These are phyloP conservation scores for Linderniella brevidens DNA, from an alignment of 257 asterid genomes.

Conservation along the genomic window DNA sequence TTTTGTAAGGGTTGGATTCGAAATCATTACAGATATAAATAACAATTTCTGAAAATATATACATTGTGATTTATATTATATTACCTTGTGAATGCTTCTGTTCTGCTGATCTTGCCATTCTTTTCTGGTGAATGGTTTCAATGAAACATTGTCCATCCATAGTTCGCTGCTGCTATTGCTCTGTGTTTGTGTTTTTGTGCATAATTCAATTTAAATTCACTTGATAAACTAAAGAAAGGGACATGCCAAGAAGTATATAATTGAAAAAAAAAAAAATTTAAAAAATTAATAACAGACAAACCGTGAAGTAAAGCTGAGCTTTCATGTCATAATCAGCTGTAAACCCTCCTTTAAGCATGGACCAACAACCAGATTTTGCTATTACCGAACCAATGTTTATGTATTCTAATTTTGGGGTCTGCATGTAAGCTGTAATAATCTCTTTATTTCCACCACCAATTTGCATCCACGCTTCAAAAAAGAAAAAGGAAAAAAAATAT, in stretches of 20 bases:
- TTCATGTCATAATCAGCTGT: slow-evolving; percentile 12
- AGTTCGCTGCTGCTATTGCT: slow-evolving; percentile 16
- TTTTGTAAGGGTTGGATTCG: too few relatives aligned
- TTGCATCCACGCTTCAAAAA: slow-evolving; percentile 36
- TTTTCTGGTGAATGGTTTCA: slow-evolving; percentile 20
- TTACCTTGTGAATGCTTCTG: slow-evolving; percentile 9
- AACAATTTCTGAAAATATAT: background rate
- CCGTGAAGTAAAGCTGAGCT: slow-evolving; percentile 18
- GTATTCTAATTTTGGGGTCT: background rate
- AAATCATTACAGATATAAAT: background rate
- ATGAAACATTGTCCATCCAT: slow-evolving; percentile 38
- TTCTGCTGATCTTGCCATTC: slow-evolving; percentile 28
- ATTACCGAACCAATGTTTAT: slow-evolving; percentile 22
- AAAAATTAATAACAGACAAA: background rate
- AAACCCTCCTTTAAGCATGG: slow-evolving; percentile 43
- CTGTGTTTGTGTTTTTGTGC: slow-evolving; percentile 12
- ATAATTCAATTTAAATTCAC: too few relatives aligned
- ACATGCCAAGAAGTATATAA: too few relatives aligned
- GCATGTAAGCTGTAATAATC: slow-evolving; percentile 14
- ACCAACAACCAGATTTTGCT: slow-evolving; percentile 42
- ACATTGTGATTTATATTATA: slow-evolving; percentile 14
- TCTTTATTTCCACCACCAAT: slow-evolving; percentile 17
- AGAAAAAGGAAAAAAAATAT: background rate
- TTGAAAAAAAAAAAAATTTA: too few relatives aligned
- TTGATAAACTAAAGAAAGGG: too few relatives aligned